Percentiles rank a stretch among this genome's conserved stretches.
Conservation (phyloP, 805 yeast genomes). For the Candida qinlingensis region DNA sequence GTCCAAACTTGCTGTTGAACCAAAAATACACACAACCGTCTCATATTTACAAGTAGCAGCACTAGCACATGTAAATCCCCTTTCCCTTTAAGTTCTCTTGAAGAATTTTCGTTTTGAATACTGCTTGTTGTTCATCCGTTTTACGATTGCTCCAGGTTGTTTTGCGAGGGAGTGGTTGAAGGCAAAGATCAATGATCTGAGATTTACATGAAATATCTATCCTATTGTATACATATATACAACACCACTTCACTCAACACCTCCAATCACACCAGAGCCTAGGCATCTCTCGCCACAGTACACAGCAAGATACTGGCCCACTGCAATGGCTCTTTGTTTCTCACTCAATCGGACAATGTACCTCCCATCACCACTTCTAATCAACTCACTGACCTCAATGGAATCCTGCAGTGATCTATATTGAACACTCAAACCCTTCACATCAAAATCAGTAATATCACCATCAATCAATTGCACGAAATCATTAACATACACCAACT, state of each 20-base stretch:
- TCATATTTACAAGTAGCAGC: too few species aligned
- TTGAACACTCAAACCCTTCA: conserved; percentile 44
- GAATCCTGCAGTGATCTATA: conserved; percentile 72
- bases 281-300: conserved; percentile 62
- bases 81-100: too few species aligned
- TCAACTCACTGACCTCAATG: conserved; percentile 29
- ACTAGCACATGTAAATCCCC: too few species aligned
- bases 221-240: too few species aligned
- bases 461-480: conserved; percentile 25
- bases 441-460: conserved; percentile 3
- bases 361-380: conserved; percentile 5
- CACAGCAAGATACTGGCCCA: conserved; percentile 81
- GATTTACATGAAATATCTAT: too few species aligned
- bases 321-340: conserved; percentile 70
- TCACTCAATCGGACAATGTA: conserved; percentile 36
- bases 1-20: too few species aligned
- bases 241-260: conserved; percentile 8
- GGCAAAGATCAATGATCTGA: too few species aligned
- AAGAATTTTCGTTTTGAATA: too few species aligned
- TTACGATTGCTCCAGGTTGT: too few species aligned
- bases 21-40: too few species aligned
- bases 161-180: too few species aligned
- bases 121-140: too few species aligned
- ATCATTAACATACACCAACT: conserved; percentile 35
- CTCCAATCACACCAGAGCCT: conserved; percentile 50